phyloP scores from a whole-genome alignment of 106 monocot genomes.

The Dioscorea dumetorum region DNA sequence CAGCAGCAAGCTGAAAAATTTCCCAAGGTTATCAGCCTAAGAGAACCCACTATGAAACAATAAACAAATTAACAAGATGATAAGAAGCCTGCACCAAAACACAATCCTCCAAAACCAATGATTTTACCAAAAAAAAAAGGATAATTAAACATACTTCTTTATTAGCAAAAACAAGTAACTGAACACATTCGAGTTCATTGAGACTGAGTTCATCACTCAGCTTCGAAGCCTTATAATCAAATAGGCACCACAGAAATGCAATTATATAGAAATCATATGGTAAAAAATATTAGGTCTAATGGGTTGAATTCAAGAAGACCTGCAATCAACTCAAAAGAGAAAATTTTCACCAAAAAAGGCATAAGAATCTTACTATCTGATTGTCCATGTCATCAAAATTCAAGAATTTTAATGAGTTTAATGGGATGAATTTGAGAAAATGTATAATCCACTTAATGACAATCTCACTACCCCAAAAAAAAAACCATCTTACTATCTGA shows the following conservation, averaged over 20 bases:
- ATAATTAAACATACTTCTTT: conserved; percentile 54
- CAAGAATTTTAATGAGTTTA: no score
- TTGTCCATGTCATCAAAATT: no score
- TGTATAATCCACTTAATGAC: no score
- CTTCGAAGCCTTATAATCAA: conserved; percentile 63
- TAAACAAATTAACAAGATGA: not conserved
- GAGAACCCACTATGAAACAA: conserved; percentile 58
- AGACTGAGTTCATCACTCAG: conserved; percentile 93
- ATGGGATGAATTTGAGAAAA: no score
- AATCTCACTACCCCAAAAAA: no score
- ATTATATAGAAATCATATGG: not conserved
- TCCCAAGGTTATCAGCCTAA: conserved; percentile 79
- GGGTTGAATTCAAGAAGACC: no score
- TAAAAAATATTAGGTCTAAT: not conserved
- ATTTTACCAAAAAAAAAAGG: conserved; percentile 1
- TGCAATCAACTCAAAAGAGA: no score
- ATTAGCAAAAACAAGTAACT: conserved; percentile 70
- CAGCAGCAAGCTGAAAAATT: conserved; percentile 81
- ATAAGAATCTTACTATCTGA: no score
- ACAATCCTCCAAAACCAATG: not conserved
- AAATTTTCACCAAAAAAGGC: no score
- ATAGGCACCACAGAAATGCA: conserved; percentile 1
- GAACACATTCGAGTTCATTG: conserved; percentile 90
- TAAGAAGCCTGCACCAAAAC: not conserved
- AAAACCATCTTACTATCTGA: no score